phyloP scores from a whole-genome alignment of 2,329 filamentous ascomycete genomes.

The Cladosporium velox region DNA sequence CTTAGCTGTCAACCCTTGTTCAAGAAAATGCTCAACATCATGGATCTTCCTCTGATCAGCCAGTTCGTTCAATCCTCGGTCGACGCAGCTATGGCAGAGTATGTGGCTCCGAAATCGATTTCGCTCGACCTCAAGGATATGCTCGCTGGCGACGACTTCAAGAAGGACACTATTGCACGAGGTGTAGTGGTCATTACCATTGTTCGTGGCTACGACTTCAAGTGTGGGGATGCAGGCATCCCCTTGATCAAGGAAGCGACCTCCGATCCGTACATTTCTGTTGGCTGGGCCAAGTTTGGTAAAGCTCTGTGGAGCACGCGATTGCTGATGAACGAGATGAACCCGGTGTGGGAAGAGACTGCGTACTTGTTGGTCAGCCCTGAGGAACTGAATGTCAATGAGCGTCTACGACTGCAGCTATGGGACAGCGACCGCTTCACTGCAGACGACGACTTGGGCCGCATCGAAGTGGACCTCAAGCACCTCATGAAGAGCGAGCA shows the following conservation, averaged over 20 bases:
- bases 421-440: slow-evolving; percentile 75
- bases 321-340: slow-evolving; percentile 64
- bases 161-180: slow-evolving; percentile 68
- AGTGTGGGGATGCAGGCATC: slow-evolving; percentile 66
- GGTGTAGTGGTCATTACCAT: slow-evolving; percentile 69
- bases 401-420: slow-evolving; percentile 67
- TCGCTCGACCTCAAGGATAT: slow-evolving; percentile 75
- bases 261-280: slow-evolving; percentile 70
- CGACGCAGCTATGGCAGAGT: slow-evolving; percentile 72
- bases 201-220: slow-evolving; percentile 69
- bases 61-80: slow-evolving; percentile 75
- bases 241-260: slow-evolving; percentile 61
- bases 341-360: slow-evolving; percentile 71
- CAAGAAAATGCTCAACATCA: slow-evolving; percentile 69
- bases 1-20: slow-evolving; percentile 70
- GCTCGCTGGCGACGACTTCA: slow-evolving; percentile 76
- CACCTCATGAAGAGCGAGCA: slow-evolving; percentile 61
- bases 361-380: slow-evolving; percentile 68
- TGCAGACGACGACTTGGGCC: slow-evolving; percentile 73
- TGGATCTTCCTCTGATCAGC: slow-evolving; percentile 73
- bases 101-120: slow-evolving; percentile 74
- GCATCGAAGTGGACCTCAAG: slow-evolving; percentile 69
- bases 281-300: slow-evolving; percentile 77
- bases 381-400: slow-evolving; percentile 71
- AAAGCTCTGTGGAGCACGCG: slow-evolving; percentile 68